These are phyloP conservation scores for Seiridium unicorne DNA, from an alignment of 2,329 filamentous ascomycete species.

Conservation along the genomic window DNA sequence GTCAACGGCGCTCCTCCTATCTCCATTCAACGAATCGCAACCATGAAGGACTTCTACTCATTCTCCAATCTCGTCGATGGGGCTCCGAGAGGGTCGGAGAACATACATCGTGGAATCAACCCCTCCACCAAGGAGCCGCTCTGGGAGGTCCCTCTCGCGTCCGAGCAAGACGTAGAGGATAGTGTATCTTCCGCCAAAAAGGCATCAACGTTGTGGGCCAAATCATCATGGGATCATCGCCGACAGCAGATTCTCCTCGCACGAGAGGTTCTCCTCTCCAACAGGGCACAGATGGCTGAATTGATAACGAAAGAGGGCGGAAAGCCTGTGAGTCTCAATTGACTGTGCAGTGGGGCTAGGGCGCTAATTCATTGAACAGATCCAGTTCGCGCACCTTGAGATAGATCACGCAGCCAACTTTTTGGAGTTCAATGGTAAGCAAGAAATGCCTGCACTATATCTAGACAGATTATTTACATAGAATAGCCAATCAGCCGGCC, in stretches of 20 bases:
- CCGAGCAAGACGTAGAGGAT: neutral
- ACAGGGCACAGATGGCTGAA: neutral
- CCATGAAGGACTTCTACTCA: neutral
- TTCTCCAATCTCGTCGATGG: neutral
- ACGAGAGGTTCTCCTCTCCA: neutral
- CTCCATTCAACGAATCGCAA: too few species aligned
- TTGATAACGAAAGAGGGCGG: conserved; percentile 16
- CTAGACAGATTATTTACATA: neutral
- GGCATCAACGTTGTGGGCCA: neutral
- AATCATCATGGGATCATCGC: neutral
- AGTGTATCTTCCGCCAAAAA: neutral
- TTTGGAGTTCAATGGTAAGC: neutral
- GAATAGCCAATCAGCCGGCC: neutral
- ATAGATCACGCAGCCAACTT: neutral
- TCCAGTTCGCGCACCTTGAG: neutral
- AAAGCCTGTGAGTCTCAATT: conserved; percentile 11
- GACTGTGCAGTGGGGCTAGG: neutral
- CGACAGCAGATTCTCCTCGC: neutral
- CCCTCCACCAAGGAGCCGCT: neutral
- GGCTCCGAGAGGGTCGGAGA: neutral
- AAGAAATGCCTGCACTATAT: neutral
- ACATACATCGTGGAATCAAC: neutral
- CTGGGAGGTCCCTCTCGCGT: neutral
- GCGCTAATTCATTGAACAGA: neutral
- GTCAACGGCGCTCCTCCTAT: too few species aligned